Conservation (phyloP, 257 asterid genomes). For the Verbascum thapsus region DNA sequence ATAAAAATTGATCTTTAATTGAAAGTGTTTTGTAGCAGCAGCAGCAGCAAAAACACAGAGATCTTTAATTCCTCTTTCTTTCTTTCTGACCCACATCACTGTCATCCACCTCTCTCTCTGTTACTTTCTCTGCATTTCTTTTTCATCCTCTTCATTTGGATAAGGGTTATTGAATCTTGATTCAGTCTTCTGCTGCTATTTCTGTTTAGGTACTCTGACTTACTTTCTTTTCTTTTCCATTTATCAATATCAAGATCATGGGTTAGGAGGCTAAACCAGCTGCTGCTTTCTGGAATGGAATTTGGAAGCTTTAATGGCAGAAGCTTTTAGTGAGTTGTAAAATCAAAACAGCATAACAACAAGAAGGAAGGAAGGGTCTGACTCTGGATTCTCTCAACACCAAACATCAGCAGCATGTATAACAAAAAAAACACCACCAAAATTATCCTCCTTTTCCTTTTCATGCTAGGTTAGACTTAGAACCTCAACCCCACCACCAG, state of each 20-base stretch:
- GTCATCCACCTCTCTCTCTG: neutral
- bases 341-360: conserved; percentile 42
- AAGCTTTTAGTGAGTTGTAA: conserved; percentile 28
- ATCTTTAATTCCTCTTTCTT: too few relatives aligned
- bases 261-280: too few relatives aligned
- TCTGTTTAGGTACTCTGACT: neutral
- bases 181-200: neutral
- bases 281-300: conserved; percentile 57
- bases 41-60: too few relatives aligned
- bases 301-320: conserved; percentile 53
- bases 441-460: conserved; percentile 31
- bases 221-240: too few relatives aligned
- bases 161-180: conserved; percentile 14
- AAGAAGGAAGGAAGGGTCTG: conserved; percentile 52
- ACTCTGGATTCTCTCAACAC: conserved; percentile 79
- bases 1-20: too few relatives aligned
- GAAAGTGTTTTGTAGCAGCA: too few relatives aligned
- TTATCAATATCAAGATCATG: conserved; percentile 47
- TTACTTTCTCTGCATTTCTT: neutral
- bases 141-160: neutral
- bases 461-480: conserved; percentile 4
- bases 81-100: too few relatives aligned
- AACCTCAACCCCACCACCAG: conserved; percentile 2
- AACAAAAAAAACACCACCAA: conserved; percentile 20
- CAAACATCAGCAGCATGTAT: conserved; percentile 31